These are phyloP conservation scores for Lasiosphaeria miniovina DNA, from an alignment of 495 filamentous ascomycete species.

Conservation along the genomic window DNA sequence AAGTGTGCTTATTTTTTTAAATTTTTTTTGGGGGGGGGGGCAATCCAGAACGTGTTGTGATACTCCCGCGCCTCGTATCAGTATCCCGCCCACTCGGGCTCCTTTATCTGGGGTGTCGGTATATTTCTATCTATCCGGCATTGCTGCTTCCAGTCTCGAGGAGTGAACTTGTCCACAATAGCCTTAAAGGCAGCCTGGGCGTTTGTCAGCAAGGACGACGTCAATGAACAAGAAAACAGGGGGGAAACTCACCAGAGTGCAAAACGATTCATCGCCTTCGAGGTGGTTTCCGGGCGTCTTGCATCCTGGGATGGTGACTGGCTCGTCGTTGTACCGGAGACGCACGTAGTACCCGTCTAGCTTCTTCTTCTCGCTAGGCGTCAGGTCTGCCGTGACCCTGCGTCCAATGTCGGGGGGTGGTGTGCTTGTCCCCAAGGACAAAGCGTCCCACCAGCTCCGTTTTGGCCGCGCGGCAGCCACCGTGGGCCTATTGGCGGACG, in stretches of 20 bases:
- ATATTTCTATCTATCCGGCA: constrained; percentile 65
- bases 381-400: constrained; percentile 47
- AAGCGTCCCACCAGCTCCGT: constrained; percentile 44
- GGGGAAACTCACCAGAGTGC: constrained; percentile 62
- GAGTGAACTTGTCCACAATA: constrained; percentile 87
- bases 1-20: too few species aligned
- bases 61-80: constrained; percentile 12
- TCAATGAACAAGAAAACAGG: background rate
- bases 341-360: constrained; percentile 82
- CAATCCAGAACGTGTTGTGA: too few species aligned
- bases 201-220: constrained; percentile 5
- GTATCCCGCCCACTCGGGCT: constrained; percentile 55
- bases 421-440: constrained; percentile 35
- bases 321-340: constrained; percentile 85
- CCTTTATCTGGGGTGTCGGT: constrained; percentile 48
- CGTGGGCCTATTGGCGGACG: background rate
- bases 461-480: constrained; percentile 13
- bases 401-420: constrained; percentile 46
- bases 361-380: constrained; percentile 47
- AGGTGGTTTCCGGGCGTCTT: constrained; percentile 74
- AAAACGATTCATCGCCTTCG: constrained; percentile 85
- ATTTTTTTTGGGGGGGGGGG: too few species aligned
- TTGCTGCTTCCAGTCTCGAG: constrained; percentile 70
- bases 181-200: constrained; percentile 82
- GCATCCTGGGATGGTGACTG: constrained; percentile 80